These are phyloP conservation scores for Macroventuria anomochaeta DNA, from an alignment of 2,329 filamentous ascomycete genomes.

Conservation along the genomic window DNA sequence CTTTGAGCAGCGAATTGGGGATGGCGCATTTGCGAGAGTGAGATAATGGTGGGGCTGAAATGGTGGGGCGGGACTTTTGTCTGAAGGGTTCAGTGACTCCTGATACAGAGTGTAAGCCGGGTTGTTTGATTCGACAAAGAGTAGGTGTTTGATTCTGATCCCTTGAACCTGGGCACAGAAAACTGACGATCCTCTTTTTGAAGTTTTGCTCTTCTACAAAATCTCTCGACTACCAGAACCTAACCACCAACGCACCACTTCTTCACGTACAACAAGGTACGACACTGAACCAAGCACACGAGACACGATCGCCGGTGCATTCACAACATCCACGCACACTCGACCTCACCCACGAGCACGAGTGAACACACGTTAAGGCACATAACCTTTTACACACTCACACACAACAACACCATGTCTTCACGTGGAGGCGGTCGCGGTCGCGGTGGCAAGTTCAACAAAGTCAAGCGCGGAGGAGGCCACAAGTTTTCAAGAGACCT, in stretches of 20 bases:
- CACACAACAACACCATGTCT: conserved; percentile 53
- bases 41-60: conserved; percentile 11
- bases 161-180: background rate
- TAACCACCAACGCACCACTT: conserved; percentile 9
- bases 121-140: background rate
- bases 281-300: background rate
- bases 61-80: conserved; percentile 15
- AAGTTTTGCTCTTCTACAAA: conserved; percentile 16
- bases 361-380: background rate
- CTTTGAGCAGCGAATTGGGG: conserved; percentile 23
- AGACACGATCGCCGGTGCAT: conserved; percentile 10
- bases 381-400: conserved; percentile 5
- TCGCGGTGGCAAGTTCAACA: conserved; percentile 92
- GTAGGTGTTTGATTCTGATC: background rate
- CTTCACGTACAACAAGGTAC: conserved; percentile 12
- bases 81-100: conserved; percentile 10
- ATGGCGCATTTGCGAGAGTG: conserved; percentile 23
- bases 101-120: background rate
- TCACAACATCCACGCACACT: background rate
- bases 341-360: background rate
- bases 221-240: conserved; percentile 7
- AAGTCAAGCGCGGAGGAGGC: conserved; percentile 90
- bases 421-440: conserved; percentile 62
- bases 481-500: conserved; percentile 95
- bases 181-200: conserved; percentile 18